A percentile compares a stretch with the other conserved stretches of the same genome.
phyloP scores from a whole-genome alignment of 2,329 filamentous ascomycete genomes.

The Geosmithia flava region DNA sequence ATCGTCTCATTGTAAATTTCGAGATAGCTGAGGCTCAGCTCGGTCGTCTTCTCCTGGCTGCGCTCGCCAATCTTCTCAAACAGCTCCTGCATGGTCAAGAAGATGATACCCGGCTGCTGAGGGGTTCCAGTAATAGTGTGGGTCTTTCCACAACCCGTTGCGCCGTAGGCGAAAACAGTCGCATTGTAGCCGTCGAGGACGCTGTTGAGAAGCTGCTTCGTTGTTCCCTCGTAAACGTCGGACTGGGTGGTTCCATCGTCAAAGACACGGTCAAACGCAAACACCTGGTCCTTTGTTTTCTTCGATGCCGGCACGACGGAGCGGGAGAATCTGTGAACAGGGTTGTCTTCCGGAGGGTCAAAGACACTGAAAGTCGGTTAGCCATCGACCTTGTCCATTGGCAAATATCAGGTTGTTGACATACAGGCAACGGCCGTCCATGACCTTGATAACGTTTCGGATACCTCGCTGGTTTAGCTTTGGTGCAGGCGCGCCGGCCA shows the following conservation, averaged over 20 bases:
- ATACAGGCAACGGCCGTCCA: conserved; percentile 92
- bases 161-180: conserved; percentile 96
- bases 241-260: conserved; percentile 87
- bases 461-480: conserved; percentile 81
- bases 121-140: conserved; percentile 92
- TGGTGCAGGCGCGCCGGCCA: conserved; percentile 75
- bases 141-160: conserved; percentile 95
- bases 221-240: conserved; percentile 92
- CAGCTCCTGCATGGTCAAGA: conserved; percentile 96
- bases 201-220: conserved; percentile 78
- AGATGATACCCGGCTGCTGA: conserved; percentile 93
- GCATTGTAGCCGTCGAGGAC: conserved; percentile 97
- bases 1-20: conserved; percentile 99
- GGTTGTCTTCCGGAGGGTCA: conserved; percentile 90
- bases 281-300: conserved; percentile 93
- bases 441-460: conserved; percentile 84
- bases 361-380: conserved; percentile 57
- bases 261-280: conserved; percentile 92
- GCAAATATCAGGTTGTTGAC: conserved; percentile 15
- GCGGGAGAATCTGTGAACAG: conserved; percentile 75
- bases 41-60: conserved; percentile 75
- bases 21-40: conserved; percentile 85
- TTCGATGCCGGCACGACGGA: conserved; percentile 76
- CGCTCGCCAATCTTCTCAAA: conserved; percentile 92
- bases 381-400: neutral